These are phyloP conservation scores for Aaosphaeria arxii DNA, from an alignment of 2,329 filamentous ascomycete genomes.

Conservation along the genomic window DNA sequence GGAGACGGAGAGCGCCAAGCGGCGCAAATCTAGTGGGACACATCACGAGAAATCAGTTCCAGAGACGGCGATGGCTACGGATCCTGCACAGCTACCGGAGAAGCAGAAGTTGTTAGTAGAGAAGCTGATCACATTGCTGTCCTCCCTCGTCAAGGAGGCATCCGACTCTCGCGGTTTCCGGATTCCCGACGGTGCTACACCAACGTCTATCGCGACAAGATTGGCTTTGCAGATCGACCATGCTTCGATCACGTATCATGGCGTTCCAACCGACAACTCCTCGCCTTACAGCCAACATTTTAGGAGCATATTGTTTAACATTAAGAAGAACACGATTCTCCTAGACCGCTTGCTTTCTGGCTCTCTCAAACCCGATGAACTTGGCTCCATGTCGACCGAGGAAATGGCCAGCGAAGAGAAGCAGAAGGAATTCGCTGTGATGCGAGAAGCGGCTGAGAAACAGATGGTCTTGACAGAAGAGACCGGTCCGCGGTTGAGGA, in stretches of 20 bases:
- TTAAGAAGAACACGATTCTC: constrained; percentile 83
- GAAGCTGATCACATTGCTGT: constrained; percentile 67
- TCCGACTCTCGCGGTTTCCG: constrained; percentile 64
- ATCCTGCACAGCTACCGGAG: constrained; percentile 48
- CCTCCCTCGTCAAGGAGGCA: constrained; percentile 62
- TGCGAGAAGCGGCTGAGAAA: constrained; percentile 76
- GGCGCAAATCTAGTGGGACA: constrained; percentile 34
- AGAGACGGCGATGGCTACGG: constrained; percentile 5
- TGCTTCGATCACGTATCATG: constrained; percentile 55
- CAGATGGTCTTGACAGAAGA: constrained; percentile 77
- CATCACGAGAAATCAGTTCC: constrained; percentile 18
- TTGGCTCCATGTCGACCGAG: constrained; percentile 85
- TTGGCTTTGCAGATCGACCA: constrained; percentile 80
- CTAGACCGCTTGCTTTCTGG: constrained; percentile 71
- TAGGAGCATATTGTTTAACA: constrained; percentile 76
- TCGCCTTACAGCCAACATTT: constrained; percentile 62
- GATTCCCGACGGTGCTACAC: constrained; percentile 61
- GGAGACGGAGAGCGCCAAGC: constrained; percentile 29
- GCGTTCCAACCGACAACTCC: constrained; percentile 42
- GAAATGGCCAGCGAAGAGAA: constrained; percentile 91
- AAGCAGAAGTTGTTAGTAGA: constrained; percentile 68
- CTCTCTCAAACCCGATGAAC: constrained; percentile 66
- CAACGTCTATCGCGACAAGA: constrained; percentile 63
- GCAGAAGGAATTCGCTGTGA: constrained; percentile 71
- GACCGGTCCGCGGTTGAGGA: constrained; percentile 71